Conservation (phyloP, 2,329 filamentous ascomycete species). For the Colletotrichum graminicola region DNA sequence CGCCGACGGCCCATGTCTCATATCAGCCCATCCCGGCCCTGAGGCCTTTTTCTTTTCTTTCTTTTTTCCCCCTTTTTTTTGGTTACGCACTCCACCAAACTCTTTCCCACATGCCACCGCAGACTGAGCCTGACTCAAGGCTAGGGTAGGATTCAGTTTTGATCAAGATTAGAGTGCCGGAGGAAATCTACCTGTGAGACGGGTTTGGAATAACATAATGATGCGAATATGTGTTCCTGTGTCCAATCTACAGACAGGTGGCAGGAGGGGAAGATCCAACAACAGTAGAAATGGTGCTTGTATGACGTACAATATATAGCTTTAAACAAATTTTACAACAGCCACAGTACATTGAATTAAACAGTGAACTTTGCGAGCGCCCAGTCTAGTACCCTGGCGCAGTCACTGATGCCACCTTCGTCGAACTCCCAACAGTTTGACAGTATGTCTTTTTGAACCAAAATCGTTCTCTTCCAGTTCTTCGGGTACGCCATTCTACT, state of each 20-base stretch:
- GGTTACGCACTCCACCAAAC: not conserved
- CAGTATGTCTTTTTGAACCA: slow-evolving; percentile 33
- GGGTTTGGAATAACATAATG: not conserved
- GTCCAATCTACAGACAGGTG: not conserved
- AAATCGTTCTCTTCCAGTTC: slow-evolving; percentile 28
- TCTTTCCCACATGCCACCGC: not conserved
- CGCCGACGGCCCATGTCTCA: not conserved
- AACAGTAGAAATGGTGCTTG: not conserved
- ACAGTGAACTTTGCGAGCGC: slow-evolving; percentile 33
- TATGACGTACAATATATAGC: not conserved
- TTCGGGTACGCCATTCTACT: slow-evolving; percentile 24
- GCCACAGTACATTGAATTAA: not conserved
- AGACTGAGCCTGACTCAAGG: no score
- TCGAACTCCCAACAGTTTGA: slow-evolving; percentile 37
- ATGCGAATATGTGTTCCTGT: not conserved
- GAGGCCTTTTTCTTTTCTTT: no score
- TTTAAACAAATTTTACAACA: not conserved
- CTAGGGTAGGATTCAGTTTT: not conserved
- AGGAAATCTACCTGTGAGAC: not conserved
- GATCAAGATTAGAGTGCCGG: no score
- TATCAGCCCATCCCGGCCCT: not conserved
- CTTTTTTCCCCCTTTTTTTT: no score
- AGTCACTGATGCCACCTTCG: slow-evolving; percentile 39
- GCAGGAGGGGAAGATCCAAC: not conserved
- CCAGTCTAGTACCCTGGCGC: slow-evolving; percentile 33